These are phyloP conservation scores for Tausonia pullulans DNA, from an alignment of 1,284 basidiomycete species.

Conservation along the genomic window DNA sequence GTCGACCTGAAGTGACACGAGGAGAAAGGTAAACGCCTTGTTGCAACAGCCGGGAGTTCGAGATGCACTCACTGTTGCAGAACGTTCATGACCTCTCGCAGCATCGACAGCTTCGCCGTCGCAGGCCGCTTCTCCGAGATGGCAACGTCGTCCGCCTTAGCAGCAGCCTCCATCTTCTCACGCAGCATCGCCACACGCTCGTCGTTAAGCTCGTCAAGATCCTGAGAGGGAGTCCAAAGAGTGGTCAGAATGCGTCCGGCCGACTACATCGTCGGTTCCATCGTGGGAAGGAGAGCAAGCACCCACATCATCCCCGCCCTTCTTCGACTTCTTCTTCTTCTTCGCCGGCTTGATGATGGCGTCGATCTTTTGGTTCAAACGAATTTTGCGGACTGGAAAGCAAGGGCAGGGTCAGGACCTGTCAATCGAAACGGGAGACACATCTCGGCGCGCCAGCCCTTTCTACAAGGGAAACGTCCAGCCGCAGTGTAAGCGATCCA, in stretches of 20 bases:
- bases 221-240: slow-evolving; percentile 23
- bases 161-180: slow-evolving; percentile 76
- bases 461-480: too few relatives aligned
- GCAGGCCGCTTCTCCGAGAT: slow-evolving; percentile 78
- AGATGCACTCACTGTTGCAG: slow-evolving; percentile 68
- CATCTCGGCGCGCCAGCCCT: too few relatives aligned
- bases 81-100: slow-evolving; percentile 83
- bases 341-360: slow-evolving; percentile 69
- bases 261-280: too few relatives aligned
- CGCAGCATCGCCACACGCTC: slow-evolving; percentile 77
- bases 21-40: not conserved
- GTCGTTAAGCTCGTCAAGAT: slow-evolving; percentile 77
- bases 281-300: not conserved
- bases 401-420: not conserved
- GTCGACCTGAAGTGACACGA: slow-evolving; percentile 47
- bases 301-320: slow-evolving; percentile 50
- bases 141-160: slow-evolving; percentile 69
- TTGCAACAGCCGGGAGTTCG: not conserved
- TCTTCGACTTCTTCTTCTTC: slow-evolving; percentile 57
- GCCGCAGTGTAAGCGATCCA: too few relatives aligned
- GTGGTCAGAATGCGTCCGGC: not conserved
- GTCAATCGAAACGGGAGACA: not conserved
- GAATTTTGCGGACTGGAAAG: slow-evolving; percentile 46
- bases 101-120: slow-evolving; percentile 67
- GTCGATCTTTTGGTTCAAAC: slow-evolving; percentile 62